Evolutionary conservation across 306 rosid genomes (phyloP).

Genomic region (Alnus glutinosa): DNA sequence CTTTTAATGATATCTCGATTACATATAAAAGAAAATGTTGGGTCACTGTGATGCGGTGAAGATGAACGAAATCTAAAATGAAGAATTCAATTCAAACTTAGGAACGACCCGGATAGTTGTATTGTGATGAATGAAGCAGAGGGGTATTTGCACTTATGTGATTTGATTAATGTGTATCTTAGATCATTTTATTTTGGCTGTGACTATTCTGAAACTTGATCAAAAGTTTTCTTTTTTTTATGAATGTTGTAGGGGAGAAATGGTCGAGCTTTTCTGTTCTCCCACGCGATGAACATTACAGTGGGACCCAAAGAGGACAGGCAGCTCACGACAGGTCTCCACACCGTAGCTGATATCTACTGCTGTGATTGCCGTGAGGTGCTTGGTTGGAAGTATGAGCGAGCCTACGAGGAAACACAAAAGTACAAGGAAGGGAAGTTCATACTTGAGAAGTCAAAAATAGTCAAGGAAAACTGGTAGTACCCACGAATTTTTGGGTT

Average conservation of each 20-base stretch:
- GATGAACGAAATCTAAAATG: neutral
- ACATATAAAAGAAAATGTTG: neutral
- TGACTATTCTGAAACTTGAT: neutral
- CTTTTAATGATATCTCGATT: too few relatives aligned
- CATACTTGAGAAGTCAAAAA: constrained; percentile 47
- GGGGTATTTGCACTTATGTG: neutral
- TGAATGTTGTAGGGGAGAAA: constrained; percentile 49
- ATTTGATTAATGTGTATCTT: neutral
- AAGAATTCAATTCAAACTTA: neutral
- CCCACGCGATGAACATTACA: constrained; percentile 38
- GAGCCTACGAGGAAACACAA: constrained; percentile 45
- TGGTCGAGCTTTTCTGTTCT: constrained; percentile 69
- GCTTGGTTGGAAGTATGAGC: constrained; percentile 53
- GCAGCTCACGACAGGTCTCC: constrained; percentile 46
- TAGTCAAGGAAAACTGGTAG: constrained; percentile 51
- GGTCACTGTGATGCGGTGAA: neutral
- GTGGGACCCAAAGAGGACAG: constrained; percentile 45
- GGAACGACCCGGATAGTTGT: neutral
- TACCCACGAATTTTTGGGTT: neutral
- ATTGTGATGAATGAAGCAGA: constrained; percentile 1
- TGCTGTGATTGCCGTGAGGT: constrained; percentile 41
- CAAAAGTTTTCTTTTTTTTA: constrained; percentile 12
- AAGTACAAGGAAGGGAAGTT: constrained; percentile 51
- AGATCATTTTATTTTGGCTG: constrained; percentile 9
- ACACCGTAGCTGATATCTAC: constrained; percentile 48